Percentiles rank a stretch among this genome's conserved stretches.
Evolutionary conservation across 208 protist species (phyloP).

Genomic region (Wallacemonas rigidus): DNA sequence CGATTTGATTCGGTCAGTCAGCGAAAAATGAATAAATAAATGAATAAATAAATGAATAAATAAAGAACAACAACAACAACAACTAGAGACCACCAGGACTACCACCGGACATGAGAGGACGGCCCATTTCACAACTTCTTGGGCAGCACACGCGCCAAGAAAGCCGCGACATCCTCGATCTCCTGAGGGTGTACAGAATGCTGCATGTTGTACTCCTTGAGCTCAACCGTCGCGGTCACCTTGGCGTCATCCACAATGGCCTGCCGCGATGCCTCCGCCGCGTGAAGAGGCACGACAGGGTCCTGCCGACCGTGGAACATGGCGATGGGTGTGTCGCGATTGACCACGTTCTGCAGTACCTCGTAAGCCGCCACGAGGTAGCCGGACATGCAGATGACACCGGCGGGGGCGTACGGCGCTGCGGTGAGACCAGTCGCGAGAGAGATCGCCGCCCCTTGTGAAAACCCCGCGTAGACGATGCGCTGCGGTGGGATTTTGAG

Average conservation of each 20-base stretch:
- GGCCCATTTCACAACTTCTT: constrained; percentile 14
- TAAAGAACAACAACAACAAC: too few species aligned
- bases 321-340: constrained; percentile 43
- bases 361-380: constrained; percentile 66
- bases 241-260: constrained; percentile 48
- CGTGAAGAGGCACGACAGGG: constrained; percentile 67
- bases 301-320: constrained; percentile 86
- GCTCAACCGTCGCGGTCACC: constrained; percentile 33
- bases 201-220: constrained; percentile 83
- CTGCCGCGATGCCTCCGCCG: constrained; percentile 46
- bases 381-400: constrained; percentile 74
- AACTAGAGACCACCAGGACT: too few species aligned
- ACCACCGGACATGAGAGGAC: too few species aligned
- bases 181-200: constrained; percentile 75
- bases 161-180: constrained; percentile 65
- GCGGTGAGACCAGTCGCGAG: constrained; percentile 67
- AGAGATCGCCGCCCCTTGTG: constrained; percentile 88
- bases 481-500: constrained; percentile 65
- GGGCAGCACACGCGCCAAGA: constrained; percentile 61
- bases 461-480: constrained; percentile 92
- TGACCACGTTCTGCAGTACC: constrained; percentile 43
- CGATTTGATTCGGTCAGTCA: too few species aligned
- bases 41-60: too few species aligned
- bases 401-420: constrained; percentile 59
- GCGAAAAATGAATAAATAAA: too few species aligned